These are phyloP conservation scores for Cutaneotrichosporon sp. DNA, from an alignment of 1,284 basidiomycete species.

Conservation along the genomic window DNA sequence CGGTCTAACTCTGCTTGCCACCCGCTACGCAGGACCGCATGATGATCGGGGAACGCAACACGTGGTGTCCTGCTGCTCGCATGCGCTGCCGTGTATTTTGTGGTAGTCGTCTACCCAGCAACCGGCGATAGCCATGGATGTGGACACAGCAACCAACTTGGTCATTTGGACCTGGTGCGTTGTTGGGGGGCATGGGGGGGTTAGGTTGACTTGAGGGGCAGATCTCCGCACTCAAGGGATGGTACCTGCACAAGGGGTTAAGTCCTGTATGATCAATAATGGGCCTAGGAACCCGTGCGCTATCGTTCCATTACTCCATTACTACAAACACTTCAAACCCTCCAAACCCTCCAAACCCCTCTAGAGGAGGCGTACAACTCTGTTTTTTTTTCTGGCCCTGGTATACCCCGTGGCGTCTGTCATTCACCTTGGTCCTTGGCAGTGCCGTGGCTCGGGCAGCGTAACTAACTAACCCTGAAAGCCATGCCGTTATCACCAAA, in stretches of 20 bases:
- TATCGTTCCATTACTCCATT: background rate
- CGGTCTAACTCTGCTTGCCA: background rate
- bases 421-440: background rate
- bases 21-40: constrained; percentile 2
- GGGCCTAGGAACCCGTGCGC: constrained; percentile 5
- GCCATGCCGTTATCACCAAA: background rate
- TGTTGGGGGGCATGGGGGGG: background rate
- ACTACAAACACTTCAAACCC: no score
- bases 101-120: constrained; percentile 8
- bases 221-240: background rate
- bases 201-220: no score
- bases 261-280: constrained; percentile 6
- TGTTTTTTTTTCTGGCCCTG: background rate
- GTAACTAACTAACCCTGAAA: background rate
- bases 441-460: constrained; percentile 1
- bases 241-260: background rate
- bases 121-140: constrained; percentile 7
- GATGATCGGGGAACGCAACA: constrained; percentile 9
- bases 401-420: background rate
- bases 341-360: no score
- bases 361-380: background rate
- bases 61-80: background rate
- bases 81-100: background rate
- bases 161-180: background rate
- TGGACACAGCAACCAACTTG: constrained; percentile 5